Percentiles rank a stretch among this genome's conserved stretches.
These are phyloP conservation scores for Thalia dealbata DNA, from an alignment of 176 grass and related monocot genomes.

Conservation along the genomic window DNA sequence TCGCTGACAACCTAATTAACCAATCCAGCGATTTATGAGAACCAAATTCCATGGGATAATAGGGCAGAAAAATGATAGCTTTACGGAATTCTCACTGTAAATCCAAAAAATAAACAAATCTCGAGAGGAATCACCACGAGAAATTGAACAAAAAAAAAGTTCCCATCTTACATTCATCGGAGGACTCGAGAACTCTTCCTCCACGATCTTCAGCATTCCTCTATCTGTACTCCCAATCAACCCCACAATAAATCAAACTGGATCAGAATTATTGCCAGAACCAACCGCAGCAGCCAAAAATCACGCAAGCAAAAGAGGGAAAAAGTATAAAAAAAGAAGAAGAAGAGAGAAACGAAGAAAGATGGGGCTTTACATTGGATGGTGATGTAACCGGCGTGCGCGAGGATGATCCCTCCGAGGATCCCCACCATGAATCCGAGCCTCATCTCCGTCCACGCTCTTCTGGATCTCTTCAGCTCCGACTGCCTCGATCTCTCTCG, in stretches of 20 bases:
- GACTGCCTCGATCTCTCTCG: neutral
- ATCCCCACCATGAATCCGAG: constrained; percentile 65
- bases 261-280: neutral
- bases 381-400: constrained; percentile 73
- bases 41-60: neutral
- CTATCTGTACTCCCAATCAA: constrained; percentile 37
- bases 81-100: neutral
- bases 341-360: too few relatives aligned
- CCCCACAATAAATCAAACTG: neutral
- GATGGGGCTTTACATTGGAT: constrained; percentile 68
- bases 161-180: constrained; percentile 46
- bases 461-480: neutral
- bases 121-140: neutral
- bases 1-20: constrained; percentile 64
- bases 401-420: constrained; percentile 70
- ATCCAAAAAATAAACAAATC: neutral
- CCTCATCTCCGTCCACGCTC: constrained; percentile 33
- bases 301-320: neutral
- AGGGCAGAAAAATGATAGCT: neutral
- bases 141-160: neutral
- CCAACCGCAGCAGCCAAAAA: neutral
- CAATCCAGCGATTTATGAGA: neutral
- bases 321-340: too few relatives aligned
- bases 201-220: constrained; percentile 78
- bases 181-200: constrained; percentile 66